Evolutionary conservation across 768 basidiomycete species (phyloP), one percentile per base, ranked within the genome.

Genomic region (Russula olivacea): DNA sequence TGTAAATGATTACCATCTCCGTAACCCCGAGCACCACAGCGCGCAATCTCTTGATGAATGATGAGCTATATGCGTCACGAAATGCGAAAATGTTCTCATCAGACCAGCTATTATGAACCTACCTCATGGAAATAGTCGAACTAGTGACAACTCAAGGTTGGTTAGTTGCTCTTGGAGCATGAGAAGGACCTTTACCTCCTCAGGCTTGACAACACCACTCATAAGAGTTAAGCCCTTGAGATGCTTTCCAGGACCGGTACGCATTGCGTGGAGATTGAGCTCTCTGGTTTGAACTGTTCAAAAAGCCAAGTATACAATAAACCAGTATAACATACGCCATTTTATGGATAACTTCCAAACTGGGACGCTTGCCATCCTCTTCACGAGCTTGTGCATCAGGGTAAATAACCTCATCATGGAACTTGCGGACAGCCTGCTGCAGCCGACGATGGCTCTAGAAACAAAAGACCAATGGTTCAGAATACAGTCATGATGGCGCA

Each of bases 61-160:
- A 74, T 49, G 19, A 83, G 83, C 73, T 88, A 30, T 28, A 34
- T 1, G 49, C 32, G 15, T 34, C n/a, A 51, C 57, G 1, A 4
- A 9, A 4, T 43, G 17, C 41, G 65, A 71, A 36, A 63, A 34
- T 10, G 15, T 9, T 21, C 25, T 11, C 5, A 36, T 43, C 19
- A 25, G 5, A 51, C 43, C 7, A 4, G 11, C 25, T 2, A 21
- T 4, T n/a, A 21, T 14, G 40, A 28, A 45, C 63, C 17, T 10
- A 83, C 83, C 73, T 88, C 87, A 71, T 94, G 91, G 81, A 95
- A 96, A 71, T 89, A 91, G 72, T 95, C 89, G 69, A 89, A 95
- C 73, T 78, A 74, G 14, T 57, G 17, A n/a, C 23, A 59, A 60
- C 41, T 25, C 30, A 12, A 10, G 55, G 14, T 25, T 48, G 61